Evolutionary conservation across 2,329 filamentous ascomycete genomes (phyloP).

Genomic region (Chrysosphaeria jannelii): DNA sequence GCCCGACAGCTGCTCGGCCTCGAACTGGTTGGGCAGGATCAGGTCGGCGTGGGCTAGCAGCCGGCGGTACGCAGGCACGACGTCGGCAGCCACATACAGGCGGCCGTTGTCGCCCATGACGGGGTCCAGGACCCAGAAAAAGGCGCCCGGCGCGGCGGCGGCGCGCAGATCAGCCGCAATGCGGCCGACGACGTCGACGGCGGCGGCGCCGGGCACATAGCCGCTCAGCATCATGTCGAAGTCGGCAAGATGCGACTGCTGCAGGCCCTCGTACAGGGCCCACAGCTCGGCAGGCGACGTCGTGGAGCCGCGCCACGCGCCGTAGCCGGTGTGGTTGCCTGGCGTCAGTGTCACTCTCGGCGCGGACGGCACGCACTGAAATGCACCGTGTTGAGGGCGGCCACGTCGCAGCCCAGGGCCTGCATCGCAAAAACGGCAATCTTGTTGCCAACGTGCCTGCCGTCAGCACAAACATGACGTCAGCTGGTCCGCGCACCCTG

Average conservation of each 20-base stretch:
- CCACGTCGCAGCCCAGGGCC: slow-evolving; percentile 73
- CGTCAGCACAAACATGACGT: neutral
- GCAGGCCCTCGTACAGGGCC: slow-evolving; percentile 59
- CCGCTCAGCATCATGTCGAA: slow-evolving; percentile 90
- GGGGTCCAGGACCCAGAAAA: slow-evolving; percentile 94
- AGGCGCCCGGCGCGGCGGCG: slow-evolving; percentile 34
- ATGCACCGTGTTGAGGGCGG: slow-evolving; percentile 83
- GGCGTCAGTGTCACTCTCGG: slow-evolving; percentile 2
- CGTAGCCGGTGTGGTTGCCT: slow-evolving; percentile 92
- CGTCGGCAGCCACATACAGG: slow-evolving; percentile 73
- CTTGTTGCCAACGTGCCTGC: slow-evolving; percentile 87
- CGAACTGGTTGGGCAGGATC: slow-evolving; percentile 88
- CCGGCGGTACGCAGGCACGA: slow-evolving; percentile 67
- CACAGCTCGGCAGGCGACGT: slow-evolving; percentile 56
- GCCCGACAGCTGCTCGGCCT: slow-evolving; percentile 79
- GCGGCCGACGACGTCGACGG: slow-evolving; percentile 53
- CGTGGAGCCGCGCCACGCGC: slow-evolving; percentile 59
- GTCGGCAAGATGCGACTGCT: slow-evolving; percentile 54
- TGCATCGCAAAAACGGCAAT: slow-evolving; percentile 92
- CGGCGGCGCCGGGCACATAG: slow-evolving; percentile 68
- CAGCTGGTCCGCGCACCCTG: slow-evolving; percentile 45
- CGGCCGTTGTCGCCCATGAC: slow-evolving; percentile 94
- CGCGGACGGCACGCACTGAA: slow-evolving; percentile 42
- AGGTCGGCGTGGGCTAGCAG: slow-evolving; percentile 60
- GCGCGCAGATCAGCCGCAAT: slow-evolving; percentile 59